Base-by-base conservation (phyloP, 805 yeast species). In the Candida qinlingensis region DNA sequence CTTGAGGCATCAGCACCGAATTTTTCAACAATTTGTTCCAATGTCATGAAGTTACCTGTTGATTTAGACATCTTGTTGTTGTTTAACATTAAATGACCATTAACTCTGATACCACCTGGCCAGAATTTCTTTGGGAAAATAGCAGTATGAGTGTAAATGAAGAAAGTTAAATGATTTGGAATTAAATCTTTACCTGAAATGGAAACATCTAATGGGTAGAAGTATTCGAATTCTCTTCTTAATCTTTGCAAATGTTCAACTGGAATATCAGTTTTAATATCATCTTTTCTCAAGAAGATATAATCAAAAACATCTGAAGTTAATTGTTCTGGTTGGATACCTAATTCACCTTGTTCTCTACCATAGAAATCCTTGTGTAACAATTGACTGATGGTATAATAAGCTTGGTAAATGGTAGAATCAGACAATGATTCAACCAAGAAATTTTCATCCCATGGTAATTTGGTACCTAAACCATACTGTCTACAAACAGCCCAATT, bases 401-500 rank as follows among this genome's bases (percentile, higher is more conserved):
- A 94, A 8, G 97, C 83, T 82, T 91, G 96, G 74, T 94, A 94
- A 49, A 94, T 75, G 27, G 99, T 94, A 28, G 98, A 92, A 69
- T 94, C 99, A 36, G 97, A 87, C 60, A 94, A 76, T 25, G 97
- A 89, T 73, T 94, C 99, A 49, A 94, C 92, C 62, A 94, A 79
- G 64, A 86, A 91, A 65, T 84, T 83, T 56, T 86, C 85, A 73
- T 94, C 99, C 99, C 99, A 94, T 50, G 99, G 99, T 57, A 94
- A 80, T 64, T 74, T 83, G 49, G 97, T 83, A 67, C 99, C 99
- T 58, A 94, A 77, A 66, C 99, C 99, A 60, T 88, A 94, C 48
- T 96, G 84, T 76, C 99, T 87, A 50, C 96, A 88, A 51, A 94
- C 88, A 45, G 99, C 98, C 99, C 99, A 94, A 75, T 90, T 91